Evolutionary conservation across 2,329 filamentous ascomycete species (phyloP), one percentile per base, ranked within the genome.

Genomic region (Fusarium algeriense): DNA sequence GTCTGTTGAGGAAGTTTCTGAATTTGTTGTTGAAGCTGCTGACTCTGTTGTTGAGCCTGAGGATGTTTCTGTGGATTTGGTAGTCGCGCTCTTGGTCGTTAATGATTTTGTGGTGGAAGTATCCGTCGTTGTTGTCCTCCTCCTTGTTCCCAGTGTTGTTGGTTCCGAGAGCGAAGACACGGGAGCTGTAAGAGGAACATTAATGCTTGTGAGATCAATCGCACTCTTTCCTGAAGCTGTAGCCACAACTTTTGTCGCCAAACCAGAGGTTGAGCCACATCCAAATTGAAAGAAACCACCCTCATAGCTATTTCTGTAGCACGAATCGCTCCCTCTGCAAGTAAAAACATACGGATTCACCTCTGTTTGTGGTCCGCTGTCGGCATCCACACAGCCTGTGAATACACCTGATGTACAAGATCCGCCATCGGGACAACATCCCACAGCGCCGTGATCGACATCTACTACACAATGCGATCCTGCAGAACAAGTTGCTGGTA

Each of bases 391-490:
- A 64, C 88, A 90, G 41, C 82, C 83, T 5, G 88, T 90, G 75
- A 84, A 90, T 41, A 90, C 84, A 57, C 88, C 88, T 6, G 82
- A 80, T 3, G 85, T 86, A 76, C 88, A 90, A 10, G 83, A 73
- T 5, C 79, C 83, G 17, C 77, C 77, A 70, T 89, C 82, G 2
- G 88, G 87, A 74, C 88, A 90, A 75, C 87, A 89, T 49, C 87
- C 87, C 35, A 89, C 80, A n/a, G 84, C 84, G 32, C 83, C 81
- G 60, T 85, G 81, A 20, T 81, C 79, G 23, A 81, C 78, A 67
- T 89, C 87, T 45, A 87, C 79, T 28, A 87, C 88, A 75, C 88
- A 90, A 76, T 90, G 87, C 40, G 87, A 89, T 37, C 87, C 88
- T 1, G 84, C 82, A 32, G 82, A 84, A 75, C 88, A 90, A 40